Conservation (phyloP, 164 flowering plant species). For the Saururus chinensis region DNA sequence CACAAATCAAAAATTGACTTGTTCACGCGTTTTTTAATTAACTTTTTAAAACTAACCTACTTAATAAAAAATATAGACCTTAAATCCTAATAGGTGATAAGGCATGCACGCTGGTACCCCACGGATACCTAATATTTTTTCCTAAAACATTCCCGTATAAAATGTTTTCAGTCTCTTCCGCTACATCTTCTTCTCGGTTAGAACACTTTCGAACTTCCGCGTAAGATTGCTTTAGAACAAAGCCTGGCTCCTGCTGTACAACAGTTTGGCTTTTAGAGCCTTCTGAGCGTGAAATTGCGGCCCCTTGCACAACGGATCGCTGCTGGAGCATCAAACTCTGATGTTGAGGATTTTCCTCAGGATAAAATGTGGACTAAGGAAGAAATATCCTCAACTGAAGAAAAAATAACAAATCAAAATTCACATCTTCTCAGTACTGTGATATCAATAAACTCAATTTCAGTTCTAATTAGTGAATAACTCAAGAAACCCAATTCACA, state of each 20-base stretch:
- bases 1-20: too few species aligned
- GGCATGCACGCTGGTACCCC: too few species aligned
- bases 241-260: conserved; percentile 18
- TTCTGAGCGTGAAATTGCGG: conserved; percentile 12
- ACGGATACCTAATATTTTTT: too few species aligned
- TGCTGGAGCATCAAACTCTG: conserved; percentile 12
- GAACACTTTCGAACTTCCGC: conserved; percentile 21
- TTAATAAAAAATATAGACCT: too few species aligned
- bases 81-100: too few species aligned
- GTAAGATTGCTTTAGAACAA: conserved; percentile 24
- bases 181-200: conserved; percentile 26
- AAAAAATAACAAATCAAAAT: conserved; percentile 8
- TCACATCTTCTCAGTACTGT: too few species aligned
- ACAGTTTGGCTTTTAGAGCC: conserved; percentile 7
- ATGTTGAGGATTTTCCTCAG: conserved; percentile 10
- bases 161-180: conserved; percentile 27
- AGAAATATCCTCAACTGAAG: conserved; percentile 73
- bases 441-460: too few species aligned
- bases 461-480: too few species aligned
- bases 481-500: too few species aligned
- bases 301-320: conserved; percentile 16
- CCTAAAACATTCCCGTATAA: conserved; percentile 54
- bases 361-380: conserved; percentile 27
- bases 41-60: too few species aligned
- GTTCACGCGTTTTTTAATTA: too few species aligned